These are phyloP conservation scores for Medicago arabica DNA, from an alignment of 306 rosid genomes.

Conservation along the genomic window DNA sequence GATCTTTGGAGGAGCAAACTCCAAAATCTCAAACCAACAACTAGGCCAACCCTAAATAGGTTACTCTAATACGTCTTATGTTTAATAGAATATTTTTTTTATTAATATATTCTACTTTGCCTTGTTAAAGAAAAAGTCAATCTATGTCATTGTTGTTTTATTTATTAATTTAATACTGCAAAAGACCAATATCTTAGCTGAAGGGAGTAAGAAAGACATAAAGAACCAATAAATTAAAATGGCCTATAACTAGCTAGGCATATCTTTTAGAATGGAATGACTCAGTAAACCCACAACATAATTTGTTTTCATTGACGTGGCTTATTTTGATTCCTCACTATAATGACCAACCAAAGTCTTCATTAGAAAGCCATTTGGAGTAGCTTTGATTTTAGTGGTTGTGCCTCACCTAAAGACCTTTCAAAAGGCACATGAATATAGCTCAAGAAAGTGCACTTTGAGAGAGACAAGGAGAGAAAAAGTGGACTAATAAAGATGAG, in stretches of 20 bases:
- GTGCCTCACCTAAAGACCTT: constrained; percentile 57
- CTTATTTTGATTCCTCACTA: constrained; percentile 41
- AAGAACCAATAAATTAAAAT: constrained; percentile 40
- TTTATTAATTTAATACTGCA: background rate
- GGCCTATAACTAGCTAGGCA: constrained; percentile 6
- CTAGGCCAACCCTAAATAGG: too few relatives aligned
- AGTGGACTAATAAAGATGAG: constrained; percentile 25
- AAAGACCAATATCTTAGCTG: constrained; percentile 1
- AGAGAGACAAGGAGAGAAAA: constrained; percentile 40
- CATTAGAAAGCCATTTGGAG: constrained; percentile 36
- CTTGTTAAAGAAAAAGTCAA: too few relatives aligned
- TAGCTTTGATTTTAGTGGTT: constrained; percentile 53
- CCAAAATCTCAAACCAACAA: too few relatives aligned
- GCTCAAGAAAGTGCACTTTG: constrained; percentile 45
- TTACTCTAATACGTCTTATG: too few relatives aligned
- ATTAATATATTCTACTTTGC: too few relatives aligned
- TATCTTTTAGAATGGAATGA: constrained; percentile 36
- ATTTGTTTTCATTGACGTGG: constrained; percentile 27
- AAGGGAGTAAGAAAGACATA: background rate
- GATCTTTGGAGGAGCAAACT: too few relatives aligned
- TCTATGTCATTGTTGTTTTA: too few relatives aligned
- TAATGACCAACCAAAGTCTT: constrained; percentile 40
- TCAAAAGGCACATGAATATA: constrained; percentile 52
- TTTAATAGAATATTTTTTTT: too few relatives aligned
- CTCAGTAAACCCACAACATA: background rate